Conservation (phyloP, 345 rosid species). For the Linum usitatissimum region DNA sequence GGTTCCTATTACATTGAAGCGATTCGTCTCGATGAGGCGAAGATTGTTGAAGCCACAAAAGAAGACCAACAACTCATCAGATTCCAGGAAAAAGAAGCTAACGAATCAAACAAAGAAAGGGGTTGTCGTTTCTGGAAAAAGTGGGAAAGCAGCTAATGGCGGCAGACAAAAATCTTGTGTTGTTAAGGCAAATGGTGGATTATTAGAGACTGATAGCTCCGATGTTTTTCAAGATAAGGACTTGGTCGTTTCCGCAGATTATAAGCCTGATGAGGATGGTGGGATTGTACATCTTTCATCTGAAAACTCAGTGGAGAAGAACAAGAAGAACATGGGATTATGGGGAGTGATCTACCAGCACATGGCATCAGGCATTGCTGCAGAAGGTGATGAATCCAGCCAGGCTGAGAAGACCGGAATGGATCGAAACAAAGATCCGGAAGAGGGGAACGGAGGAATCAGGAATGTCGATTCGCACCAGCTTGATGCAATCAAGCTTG, state of each 20-base stretch:
- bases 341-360: slow-evolving; percentile 71
- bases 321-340: slow-evolving; percentile 37
- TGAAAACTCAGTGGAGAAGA: slow-evolving; percentile 32
- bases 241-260: slow-evolving; percentile 11
- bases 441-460: slow-evolving; percentile 24
- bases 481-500: slow-evolving; percentile 50
- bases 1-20: slow-evolving; percentile 38
- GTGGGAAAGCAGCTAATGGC: slow-evolving; percentile 9
- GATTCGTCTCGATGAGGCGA: slow-evolving; percentile 55
- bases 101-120: slow-evolving; percentile 12
- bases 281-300: slow-evolving; percentile 8
- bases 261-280: slow-evolving; percentile 4
- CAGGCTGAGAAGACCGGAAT: slow-evolving; percentile 18
- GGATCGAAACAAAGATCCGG: slow-evolving; percentile 11
- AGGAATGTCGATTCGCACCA: slow-evolving; percentile 31
- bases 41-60: slow-evolving; percentile 34
- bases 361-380: slow-evolving; percentile 53
- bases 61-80: slow-evolving; percentile 26
- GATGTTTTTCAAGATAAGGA: neutral
- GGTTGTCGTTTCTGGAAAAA: neutral
- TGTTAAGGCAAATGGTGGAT: neutral
- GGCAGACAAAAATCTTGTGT: slow-evolving; percentile 6
- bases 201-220: neutral
- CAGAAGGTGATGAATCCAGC: slow-evolving; percentile 27
- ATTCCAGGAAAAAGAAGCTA: slow-evolving; percentile 26